These are phyloP conservation scores for Dothistroma septosporum DNA, from an alignment of 2,329 filamentous ascomycete genomes.

Conservation along the genomic window DNA sequence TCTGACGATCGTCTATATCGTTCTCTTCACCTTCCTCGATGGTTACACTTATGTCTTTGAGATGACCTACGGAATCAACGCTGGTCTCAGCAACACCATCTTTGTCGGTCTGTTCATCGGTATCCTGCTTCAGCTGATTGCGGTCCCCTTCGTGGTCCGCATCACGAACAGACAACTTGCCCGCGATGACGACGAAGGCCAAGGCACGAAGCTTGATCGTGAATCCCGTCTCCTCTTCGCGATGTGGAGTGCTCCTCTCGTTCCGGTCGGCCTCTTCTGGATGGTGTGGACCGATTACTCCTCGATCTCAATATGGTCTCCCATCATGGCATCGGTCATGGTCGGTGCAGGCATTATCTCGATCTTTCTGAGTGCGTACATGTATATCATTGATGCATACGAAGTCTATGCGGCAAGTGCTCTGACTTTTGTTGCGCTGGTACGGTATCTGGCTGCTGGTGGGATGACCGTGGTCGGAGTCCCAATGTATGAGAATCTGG, in stretches of 20 bases:
- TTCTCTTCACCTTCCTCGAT: too few relatives aligned
- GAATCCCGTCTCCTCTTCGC: conserved; percentile 9
- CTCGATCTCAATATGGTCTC: conserved; percentile 49
- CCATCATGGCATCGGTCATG: conserved; percentile 42
- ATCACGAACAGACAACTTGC: conserved; percentile 8
- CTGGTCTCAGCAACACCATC: too few relatives aligned
- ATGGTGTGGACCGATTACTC: conserved; percentile 48
- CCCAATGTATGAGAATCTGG: conserved; percentile 8
- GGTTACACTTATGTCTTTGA: too few relatives aligned
- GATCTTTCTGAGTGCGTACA: conserved; percentile 50
- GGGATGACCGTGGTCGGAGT: conserved; percentile 39
- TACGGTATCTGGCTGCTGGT: conserved; percentile 39
- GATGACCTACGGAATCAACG: too few relatives aligned
- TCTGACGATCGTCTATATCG: too few relatives aligned
- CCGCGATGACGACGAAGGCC: conserved; percentile 8
- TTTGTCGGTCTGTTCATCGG: conserved; percentile 30
- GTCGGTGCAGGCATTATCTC: conserved; percentile 34
- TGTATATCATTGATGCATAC: conserved; percentile 57
- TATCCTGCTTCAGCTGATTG: conserved; percentile 25
- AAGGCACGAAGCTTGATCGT: conserved; percentile 3
- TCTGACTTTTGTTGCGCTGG: conserved; percentile 39
- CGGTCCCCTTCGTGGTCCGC: conserved; percentile 37
- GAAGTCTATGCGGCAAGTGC: conserved; percentile 50
- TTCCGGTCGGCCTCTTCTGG: conserved; percentile 41
- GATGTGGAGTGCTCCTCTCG: conserved; percentile 26